Evolutionary conservation across 345 rosid genomes (phyloP).

Genomic region (Schrenkiella parvula): DNA sequence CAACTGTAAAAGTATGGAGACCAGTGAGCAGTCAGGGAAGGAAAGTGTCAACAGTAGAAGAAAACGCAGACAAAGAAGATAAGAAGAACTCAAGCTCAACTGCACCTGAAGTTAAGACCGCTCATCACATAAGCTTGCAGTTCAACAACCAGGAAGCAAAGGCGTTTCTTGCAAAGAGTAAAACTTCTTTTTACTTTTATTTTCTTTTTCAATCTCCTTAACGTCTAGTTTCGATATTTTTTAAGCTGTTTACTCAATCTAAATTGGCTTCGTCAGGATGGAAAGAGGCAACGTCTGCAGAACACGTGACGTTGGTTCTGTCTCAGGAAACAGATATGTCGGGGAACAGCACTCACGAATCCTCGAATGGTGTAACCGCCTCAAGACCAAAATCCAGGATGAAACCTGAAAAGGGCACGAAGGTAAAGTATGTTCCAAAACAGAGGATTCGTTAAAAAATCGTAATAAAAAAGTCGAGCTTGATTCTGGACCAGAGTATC

Average conservation of each 20-base stretch:
- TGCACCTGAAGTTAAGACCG: slow-evolving; percentile 2
- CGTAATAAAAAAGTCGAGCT: neutral
- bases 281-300: slow-evolving; percentile 65
- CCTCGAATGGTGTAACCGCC: slow-evolving; percentile 10
- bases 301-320: slow-evolving; percentile 66
- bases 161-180: slow-evolving; percentile 78
- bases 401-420: slow-evolving; percentile 61
- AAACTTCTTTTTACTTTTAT: neutral
- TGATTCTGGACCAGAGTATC: slow-evolving; percentile 19
- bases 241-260: neutral
- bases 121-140: slow-evolving; percentile 34
- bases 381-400: slow-evolving; percentile 41
- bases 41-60: slow-evolving; percentile 16
- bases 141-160: slow-evolving; percentile 58
- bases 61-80: slow-evolving; percentile 22
- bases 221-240: neutral
- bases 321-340: slow-evolving; percentile 39
- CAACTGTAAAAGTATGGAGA: slow-evolving; percentile 36
- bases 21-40: slow-evolving; percentile 38
- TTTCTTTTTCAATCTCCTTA: neutral
- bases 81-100: slow-evolving; percentile 1
- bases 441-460: slow-evolving; percentile 38
- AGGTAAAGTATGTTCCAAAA: slow-evolving; percentile 77
- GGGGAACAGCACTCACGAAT: slow-evolving; percentile 31
- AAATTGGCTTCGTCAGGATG: slow-evolving; percentile 55